A percentile compares a stretch with the other conserved stretches of the same genome.
These are phyloP conservation scores for Xylaria sp. DNA, from an alignment of 2,329 filamentous ascomycete genomes.

Conservation along the genomic window DNA sequence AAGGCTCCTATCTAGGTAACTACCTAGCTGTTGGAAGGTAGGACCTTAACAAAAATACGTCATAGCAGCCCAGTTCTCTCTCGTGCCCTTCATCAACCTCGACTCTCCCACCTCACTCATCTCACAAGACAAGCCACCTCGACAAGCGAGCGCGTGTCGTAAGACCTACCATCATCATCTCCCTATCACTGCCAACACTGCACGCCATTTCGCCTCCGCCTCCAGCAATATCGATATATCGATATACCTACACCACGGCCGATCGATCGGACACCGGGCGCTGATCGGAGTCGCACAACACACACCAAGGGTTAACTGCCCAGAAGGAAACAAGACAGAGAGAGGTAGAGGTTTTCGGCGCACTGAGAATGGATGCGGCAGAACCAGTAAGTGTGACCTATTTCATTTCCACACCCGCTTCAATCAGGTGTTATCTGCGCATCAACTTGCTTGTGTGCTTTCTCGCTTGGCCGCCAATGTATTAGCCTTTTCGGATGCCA, in stretches of 20 bases:
- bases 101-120: background rate
- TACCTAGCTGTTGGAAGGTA: background rate
- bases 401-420: constrained; percentile 8
- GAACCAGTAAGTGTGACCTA: constrained; percentile 17
- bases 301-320: constrained; percentile 5
- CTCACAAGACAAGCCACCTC: background rate
- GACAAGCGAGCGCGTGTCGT: background rate
- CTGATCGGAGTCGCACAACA: constrained; percentile 5
- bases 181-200: constrained; percentile 1
- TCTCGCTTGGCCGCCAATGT: constrained; percentile 7
- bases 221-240: constrained; percentile 13
- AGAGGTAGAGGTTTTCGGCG: constrained; percentile 3
- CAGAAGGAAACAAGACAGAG: background rate
- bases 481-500: background rate
- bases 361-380: constrained; percentile 17
- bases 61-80: background rate
- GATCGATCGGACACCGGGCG: constrained; percentile 16
- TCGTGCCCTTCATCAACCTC: background rate
- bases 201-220: constrained; percentile 8
- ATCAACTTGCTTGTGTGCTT: constrained; percentile 1
- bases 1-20: background rate
- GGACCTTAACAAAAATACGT: background rate
- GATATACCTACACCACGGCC: constrained; percentile 6
- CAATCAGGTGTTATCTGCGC: background rate
- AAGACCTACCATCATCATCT: background rate